Evolutionary conservation across 1,284 basidiomycete species (phyloP), one percentile per base, ranked within the genome.

Genomic region (Cryptococcus sp.): DNA sequence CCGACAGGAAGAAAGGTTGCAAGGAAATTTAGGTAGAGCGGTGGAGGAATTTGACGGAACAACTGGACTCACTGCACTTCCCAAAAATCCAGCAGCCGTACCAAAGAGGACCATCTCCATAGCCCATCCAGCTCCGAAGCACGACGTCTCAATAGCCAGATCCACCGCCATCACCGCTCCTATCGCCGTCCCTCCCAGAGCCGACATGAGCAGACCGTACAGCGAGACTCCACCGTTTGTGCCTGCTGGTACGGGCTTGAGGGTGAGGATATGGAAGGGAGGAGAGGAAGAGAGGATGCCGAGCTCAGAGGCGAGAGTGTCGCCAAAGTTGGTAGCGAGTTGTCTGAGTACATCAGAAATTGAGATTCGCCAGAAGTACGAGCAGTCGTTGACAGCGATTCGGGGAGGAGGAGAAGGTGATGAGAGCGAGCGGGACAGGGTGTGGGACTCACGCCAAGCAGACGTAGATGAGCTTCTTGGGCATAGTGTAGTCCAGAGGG

Each of bases 211-310:
- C 0, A 87, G 87, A 7, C 93, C 93, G 38, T 81, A 78, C 0
- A 78, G 47, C 1, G 87, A 87, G 54, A 97, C 79, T 0, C 80
- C 93, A 9, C 93, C 93, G 65, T 97, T 97, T 1, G 93, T 95
- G 1, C 93, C 93, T 0, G 85, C 84, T 1, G 91, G 91, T 0
- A 93, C 88, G 0, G 72, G 58, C 49, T 77, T 76, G 40, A 84
- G 68, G 1, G 85, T 89, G 2, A 88, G 88, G 58, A 90, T 80
- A 25, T 92, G 79, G 35, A 81, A 69, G 0, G 91, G 91, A 4
- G 77, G 77, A 4, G 79, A 77, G 16, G 67, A 68, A 18, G 87
- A 84, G 41, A 90, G 78, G 62, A 90, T 92, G 25, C 91, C 91
- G 21, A 94, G 79, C 71, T 62, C 59, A 2, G 69, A 71, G 3